phyloP scores from a whole-genome alignment of 2,329 filamentous ascomycete genomes.

The Sclerotinia glacialis region DNA sequence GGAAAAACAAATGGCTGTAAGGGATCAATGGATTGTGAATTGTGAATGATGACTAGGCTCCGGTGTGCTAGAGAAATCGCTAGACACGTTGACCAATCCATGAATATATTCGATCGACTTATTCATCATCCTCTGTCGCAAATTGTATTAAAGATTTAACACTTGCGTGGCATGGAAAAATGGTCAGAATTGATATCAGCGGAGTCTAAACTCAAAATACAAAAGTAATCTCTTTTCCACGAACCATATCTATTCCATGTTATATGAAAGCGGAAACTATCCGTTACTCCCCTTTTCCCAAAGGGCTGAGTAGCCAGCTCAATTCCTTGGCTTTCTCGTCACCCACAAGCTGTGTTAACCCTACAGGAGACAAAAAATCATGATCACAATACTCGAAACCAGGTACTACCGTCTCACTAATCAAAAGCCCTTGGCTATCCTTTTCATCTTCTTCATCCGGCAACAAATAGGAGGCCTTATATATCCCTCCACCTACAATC shows the following conservation, averaged over 20 bases:
- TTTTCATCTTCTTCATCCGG: slow-evolving; percentile 43
- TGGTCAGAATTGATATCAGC: too few species aligned
- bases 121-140: not conserved
- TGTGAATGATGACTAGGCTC: too few species aligned
- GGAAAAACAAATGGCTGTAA: too few species aligned
- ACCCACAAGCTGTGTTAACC: slow-evolving; percentile 52
- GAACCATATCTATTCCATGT: not conserved
- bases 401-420: slow-evolving; percentile 65
- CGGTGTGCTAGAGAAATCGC: too few species aligned
- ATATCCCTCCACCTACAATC: slow-evolving; percentile 67
- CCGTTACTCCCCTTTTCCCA: slow-evolving; percentile 27
- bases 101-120: not conserved
- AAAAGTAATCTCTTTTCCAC: not conserved
- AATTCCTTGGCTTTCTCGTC: slow-evolving; percentile 50
- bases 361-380: slow-evolving; percentile 57
- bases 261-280: not conserved
- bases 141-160: too few species aligned
- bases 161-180: too few species aligned
- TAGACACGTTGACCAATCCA: too few species aligned
- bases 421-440: slow-evolving; percentile 52
- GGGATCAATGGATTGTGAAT: too few species aligned
- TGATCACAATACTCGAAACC: slow-evolving; percentile 67
- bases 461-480: slow-evolving; percentile 61
- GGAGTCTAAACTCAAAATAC: not conserved
- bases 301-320: slow-evolving; percentile 45